These are phyloP conservation scores for Capsella bursapastoris DNA, from an alignment of 345 rosid species.

Conservation along the genomic window DNA sequence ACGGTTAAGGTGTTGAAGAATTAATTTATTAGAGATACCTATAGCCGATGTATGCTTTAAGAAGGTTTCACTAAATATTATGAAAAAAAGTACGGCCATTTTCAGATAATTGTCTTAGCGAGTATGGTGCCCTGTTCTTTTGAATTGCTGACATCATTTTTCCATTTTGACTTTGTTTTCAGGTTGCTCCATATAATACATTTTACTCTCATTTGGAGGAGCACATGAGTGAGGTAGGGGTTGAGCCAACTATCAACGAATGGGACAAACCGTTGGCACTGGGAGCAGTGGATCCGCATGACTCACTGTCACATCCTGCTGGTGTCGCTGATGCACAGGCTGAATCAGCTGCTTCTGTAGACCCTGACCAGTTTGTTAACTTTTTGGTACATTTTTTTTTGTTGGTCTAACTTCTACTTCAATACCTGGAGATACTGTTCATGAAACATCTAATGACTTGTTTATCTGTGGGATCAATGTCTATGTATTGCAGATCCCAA, in stretches of 20 bases:
- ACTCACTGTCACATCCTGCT: conserved; percentile 95
- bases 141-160: background rate
- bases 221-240: conserved; percentile 86
- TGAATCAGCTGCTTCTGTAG: conserved; percentile 78
- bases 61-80: conserved; percentile 12
- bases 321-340: conserved; percentile 94
- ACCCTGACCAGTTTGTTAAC: conserved; percentile 91
- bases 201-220: conserved; percentile 88
- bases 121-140: background rate
- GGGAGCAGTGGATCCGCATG: conserved; percentile 95
- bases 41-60: conserved; percentile 9
- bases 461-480: conserved; percentile 21
- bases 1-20: background rate
- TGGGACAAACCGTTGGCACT: conserved; percentile 91
- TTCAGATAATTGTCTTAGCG: conserved; percentile 8
- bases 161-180: conserved; percentile 34
- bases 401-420: background rate
- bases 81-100: background rate
- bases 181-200: conserved; percentile 98
- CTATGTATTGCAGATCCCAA: conserved; percentile 72
- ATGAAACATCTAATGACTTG: conserved; percentile 19
- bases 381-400: conserved; percentile 66
- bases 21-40: conserved; percentile 13
- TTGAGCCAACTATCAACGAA: conserved; percentile 76
- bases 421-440: conserved; percentile 14